phyloP scores from a whole-genome alignment of 106 monocot genomes.

The Cymbidium sinense region DNA sequence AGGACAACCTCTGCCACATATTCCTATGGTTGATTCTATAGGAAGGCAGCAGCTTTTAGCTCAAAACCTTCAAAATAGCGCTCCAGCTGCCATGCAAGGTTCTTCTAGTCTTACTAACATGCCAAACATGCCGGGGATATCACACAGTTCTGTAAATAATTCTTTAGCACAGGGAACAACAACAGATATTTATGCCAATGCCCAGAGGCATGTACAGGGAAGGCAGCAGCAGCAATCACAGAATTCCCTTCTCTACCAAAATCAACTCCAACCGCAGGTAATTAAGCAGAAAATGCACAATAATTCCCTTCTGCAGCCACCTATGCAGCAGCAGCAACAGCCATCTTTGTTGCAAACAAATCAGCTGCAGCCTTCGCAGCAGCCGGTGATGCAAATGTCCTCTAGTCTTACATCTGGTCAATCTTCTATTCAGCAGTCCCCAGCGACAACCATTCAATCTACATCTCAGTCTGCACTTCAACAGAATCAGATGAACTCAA shows the following conservation, averaged over 20 bases:
- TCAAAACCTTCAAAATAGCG: conserved; percentile 53
- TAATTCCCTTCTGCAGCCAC: conserved; percentile 31
- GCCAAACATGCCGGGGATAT: conserved; percentile 50
- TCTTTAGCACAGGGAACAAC: conserved; percentile 27
- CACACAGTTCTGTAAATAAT: conserved; percentile 34
- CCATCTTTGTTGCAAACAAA: conserved; percentile 42
- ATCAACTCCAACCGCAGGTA: conserved; percentile 43
- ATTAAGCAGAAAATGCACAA: conserved; percentile 49
- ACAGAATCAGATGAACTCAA: conserved; percentile 55
- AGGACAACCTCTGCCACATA: conserved; percentile 25
- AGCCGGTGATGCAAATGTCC: conserved; percentile 53
- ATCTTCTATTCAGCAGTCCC: conserved; percentile 40
- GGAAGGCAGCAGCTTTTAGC: conserved; percentile 31
- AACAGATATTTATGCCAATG: conserved; percentile 50
- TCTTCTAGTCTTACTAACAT: conserved; percentile 34
- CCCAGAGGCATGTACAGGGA: conserved; percentile 57
- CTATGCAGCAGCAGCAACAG: conserved; percentile 48
- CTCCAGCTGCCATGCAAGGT: conserved; percentile 29
- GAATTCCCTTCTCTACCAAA: conserved; percentile 43
- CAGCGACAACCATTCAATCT: conserved; percentile 39
- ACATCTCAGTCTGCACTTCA: conserved; percentile 31
- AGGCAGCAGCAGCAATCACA: conserved; percentile 50
- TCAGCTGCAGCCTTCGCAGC: conserved; percentile 52
- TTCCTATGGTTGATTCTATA: neutral
- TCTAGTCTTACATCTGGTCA: conserved; percentile 52